phyloP scores from a whole-genome alignment of 1,139 yeast species.

The Pichia sp. region DNA sequence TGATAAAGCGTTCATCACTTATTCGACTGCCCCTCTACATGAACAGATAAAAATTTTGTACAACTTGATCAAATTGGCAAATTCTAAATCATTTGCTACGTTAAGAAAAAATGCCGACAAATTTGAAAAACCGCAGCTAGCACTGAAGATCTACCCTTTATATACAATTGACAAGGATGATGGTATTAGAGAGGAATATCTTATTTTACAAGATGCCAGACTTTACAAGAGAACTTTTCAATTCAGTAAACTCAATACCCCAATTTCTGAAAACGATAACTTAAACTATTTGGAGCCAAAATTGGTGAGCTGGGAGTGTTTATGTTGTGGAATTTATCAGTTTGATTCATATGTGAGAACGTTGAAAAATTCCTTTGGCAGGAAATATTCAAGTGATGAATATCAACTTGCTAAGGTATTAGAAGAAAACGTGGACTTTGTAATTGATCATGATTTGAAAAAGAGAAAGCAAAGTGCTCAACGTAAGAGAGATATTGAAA shows the following conservation, averaged over 20 bases:
- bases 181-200: slow-evolving; percentile 28
- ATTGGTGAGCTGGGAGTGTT: slow-evolving; percentile 39
- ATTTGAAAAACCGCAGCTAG: slow-evolving; percentile 29
- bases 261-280: slow-evolving; percentile 33
- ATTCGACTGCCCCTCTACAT: slow-evolving; percentile 24
- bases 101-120: slow-evolving; percentile 40
- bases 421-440: slow-evolving; percentile 18
- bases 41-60: slow-evolving; percentile 38
- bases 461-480: slow-evolving; percentile 38
- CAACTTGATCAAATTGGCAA: slow-evolving; percentile 31
- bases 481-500: slow-evolving; percentile 42
- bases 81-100: slow-evolving; percentile 27
- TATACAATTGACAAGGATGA: slow-evolving; percentile 10
- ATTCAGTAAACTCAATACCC: slow-evolving; percentile 31
- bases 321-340: slow-evolving; percentile 26
- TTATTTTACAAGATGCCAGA: slow-evolving; percentile 38
- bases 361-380: slow-evolving; percentile 25
- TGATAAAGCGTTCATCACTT: slow-evolving; percentile 26
- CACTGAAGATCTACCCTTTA: slow-evolving; percentile 18
- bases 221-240: slow-evolving; percentile 33
- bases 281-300: slow-evolving; percentile 26
- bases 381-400: slow-evolving; percentile 18
- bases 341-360: slow-evolving; percentile 21
- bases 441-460: slow-evolving; percentile 30
- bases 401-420: slow-evolving; percentile 17